Evolutionary conservation across 2,329 filamentous ascomycete species (phyloP).

Genomic region (Penicillium sp.): DNA sequence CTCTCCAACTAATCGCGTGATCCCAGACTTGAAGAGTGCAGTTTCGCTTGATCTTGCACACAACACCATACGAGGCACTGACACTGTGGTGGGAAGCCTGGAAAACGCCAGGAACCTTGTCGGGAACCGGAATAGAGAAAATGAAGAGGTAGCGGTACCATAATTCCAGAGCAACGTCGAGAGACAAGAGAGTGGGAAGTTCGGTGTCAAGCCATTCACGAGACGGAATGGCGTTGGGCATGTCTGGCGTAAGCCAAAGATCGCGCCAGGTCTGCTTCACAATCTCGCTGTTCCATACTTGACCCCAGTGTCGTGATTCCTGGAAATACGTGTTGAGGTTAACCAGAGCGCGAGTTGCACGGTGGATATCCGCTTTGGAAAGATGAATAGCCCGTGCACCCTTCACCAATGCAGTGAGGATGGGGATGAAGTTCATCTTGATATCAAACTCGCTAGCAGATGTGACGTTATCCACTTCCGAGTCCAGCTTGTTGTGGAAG

Average conservation of each 20-base stretch:
- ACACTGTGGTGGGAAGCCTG: conserved; percentile 67
- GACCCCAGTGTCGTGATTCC: conserved; percentile 52
- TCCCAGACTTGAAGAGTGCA: conserved; percentile 68
- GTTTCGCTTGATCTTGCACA: conserved; percentile 64
- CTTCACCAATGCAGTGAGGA: conserved; percentile 55
- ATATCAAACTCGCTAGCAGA: conserved; percentile 54
- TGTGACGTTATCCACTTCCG: conserved; percentile 54
- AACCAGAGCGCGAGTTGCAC: conserved; percentile 54
- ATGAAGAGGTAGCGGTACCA: conserved; percentile 57
- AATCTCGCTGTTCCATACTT: conserved; percentile 52
- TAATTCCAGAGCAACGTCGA: conserved; percentile 44
- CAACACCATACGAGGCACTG: conserved; percentile 63
- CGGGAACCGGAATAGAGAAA: conserved; percentile 61
- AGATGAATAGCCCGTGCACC: conserved; percentile 54
- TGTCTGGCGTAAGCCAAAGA: conserved; percentile 52
- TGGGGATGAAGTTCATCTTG: conserved; percentile 58
- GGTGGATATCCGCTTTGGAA: conserved; percentile 48
- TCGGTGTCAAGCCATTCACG: conserved; percentile 44
- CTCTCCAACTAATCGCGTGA: conserved; percentile 65
- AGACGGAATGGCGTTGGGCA: conserved; percentile 43
- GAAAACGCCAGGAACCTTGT: conserved; percentile 63
- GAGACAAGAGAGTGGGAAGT: conserved; percentile 41
- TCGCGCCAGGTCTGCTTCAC: conserved; percentile 53
- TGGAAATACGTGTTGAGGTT: conserved; percentile 57
- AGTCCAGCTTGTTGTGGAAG: conserved; percentile 59